These are phyloP conservation scores for Tritrichomonas musculus DNA, from an alignment of 208 protist genomes.

Conservation along the genomic window DNA sequence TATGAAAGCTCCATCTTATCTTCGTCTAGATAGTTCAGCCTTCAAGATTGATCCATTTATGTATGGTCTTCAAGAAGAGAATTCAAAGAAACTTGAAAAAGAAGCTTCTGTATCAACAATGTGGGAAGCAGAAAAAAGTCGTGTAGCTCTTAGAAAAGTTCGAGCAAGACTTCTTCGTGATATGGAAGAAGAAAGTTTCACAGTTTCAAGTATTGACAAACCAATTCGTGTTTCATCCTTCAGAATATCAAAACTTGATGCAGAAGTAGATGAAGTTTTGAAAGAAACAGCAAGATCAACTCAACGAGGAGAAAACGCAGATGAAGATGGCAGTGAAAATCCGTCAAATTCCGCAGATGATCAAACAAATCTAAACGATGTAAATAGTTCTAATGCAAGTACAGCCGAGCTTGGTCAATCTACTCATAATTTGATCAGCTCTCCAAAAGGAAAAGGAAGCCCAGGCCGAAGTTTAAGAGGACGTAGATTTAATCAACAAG, in stretches of 20 bases:
- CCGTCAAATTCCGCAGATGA: neutral
- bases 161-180: slow-evolving; percentile 67
- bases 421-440: no score
- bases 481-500: neutral
- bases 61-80: slow-evolving; percentile 55
- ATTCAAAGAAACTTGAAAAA: slow-evolving; percentile 62
- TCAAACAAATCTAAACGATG: neutral
- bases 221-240: slow-evolving; percentile 71
- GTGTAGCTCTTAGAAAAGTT: slow-evolving; percentile 72
- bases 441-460: neutral
- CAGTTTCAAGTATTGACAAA: slow-evolving; percentile 63
- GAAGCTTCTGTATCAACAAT: slow-evolving; percentile 63
- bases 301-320: neutral
- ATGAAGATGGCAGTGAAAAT: neutral
- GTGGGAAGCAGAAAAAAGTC: slow-evolving; percentile 59
- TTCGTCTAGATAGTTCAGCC: slow-evolving; percentile 58
- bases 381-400: neutral
- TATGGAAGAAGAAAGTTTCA: slow-evolving; percentile 74
- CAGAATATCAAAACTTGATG: slow-evolving; percentile 62
- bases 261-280: slow-evolving; percentile 42
- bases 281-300: no score
- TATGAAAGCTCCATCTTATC: slow-evolving; percentile 47
- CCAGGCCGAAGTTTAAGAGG: no score
- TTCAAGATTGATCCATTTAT: slow-evolving; percentile 74
- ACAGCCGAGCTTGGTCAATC: neutral